Base-by-base conservation (phyloP, 148 eudicot species). In the Cornus suecica region DNA sequence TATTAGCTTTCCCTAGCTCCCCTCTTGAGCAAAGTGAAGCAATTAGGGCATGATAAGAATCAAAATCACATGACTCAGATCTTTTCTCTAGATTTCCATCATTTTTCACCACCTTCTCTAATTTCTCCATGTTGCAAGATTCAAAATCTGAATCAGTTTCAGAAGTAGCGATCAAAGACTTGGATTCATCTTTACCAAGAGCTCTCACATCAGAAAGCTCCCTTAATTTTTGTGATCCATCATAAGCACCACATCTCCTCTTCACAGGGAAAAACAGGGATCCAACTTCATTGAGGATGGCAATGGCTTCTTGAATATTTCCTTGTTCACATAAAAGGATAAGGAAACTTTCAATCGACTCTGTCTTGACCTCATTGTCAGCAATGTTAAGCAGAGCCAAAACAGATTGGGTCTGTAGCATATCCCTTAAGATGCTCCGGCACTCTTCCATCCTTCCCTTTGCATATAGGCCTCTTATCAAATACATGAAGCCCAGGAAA, bases 401-500 rank as follows among this genome's bases (percentile, higher is more conserved):
- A 69, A 85, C 77, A 29, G 94, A 84, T 73, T 72, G 78, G 65
- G 83, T 85, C 80, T 87, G 90, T 81, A 95, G 91, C 99, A 95
- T 95, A 80, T 88, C 91, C 76, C 88, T 87, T 26, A 95, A 71
- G 69, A 90, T 86, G 79, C 82, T 83, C 69, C 96, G 85, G 66
- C 94, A 85, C 85, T 95, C 99, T 86, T 91, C 97, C 96, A 95
- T 88, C 80, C 99, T 87, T 78, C 99, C 99, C 78, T 92, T 95
- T 2, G 91, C 77, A 87, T 80, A 92, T 63, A 92, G 68, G 28
- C 97, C 97, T 80, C 90, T 89, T 64, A 90, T 65, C 62, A 95
- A 81, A 80, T 83, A 87, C 79, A 92, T 65, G 70, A 87, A 92
- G 42, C 97, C 99, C 87, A 92, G 79, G 67, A 89, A 91, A 84